Conservation (phyloP, 441 rosid genomes). For the Geranium incanum region DNA sequence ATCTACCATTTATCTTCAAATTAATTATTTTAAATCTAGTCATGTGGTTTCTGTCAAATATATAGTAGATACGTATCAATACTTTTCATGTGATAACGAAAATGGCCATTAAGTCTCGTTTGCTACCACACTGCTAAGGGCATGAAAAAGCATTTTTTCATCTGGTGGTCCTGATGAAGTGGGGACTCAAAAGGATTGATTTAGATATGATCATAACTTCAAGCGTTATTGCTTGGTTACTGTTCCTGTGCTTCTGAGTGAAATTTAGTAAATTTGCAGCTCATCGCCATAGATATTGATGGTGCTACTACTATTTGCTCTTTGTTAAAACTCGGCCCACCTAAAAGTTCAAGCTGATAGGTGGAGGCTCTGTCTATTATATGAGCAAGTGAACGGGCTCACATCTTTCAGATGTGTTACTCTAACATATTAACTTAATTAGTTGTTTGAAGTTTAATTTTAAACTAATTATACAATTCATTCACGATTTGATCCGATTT, state of each 20-base stretch:
- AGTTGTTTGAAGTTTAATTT: no score
- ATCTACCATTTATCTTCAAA: neutral
- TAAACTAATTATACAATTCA: no score
- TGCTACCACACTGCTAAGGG: neutral
- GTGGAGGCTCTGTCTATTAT: no score
- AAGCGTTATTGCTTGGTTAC: neutral
- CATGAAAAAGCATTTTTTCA: neutral
- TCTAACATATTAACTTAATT: no score
- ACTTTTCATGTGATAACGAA: neutral
- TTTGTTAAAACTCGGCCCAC: neutral
- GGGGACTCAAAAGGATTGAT: neutral
- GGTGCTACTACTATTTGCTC: neutral
- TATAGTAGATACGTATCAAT: neutral
- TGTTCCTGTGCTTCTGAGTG: neutral
- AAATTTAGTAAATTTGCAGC: neutral
- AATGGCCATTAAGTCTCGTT: neutral
- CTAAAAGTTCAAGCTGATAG: neutral
- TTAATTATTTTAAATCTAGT: neutral
- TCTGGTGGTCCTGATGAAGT: neutral
- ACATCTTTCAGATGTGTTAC: no score
- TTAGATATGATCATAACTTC: conserved; percentile 6
- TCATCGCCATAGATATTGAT: neutral
- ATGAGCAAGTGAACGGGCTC: no score
- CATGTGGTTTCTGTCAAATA: conserved; percentile 6
- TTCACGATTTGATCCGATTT: no score